These are phyloP conservation scores for Phytophthora nicotianae DNA, from an alignment of 352 stramenopile genomes.

Conservation along the genomic window DNA sequence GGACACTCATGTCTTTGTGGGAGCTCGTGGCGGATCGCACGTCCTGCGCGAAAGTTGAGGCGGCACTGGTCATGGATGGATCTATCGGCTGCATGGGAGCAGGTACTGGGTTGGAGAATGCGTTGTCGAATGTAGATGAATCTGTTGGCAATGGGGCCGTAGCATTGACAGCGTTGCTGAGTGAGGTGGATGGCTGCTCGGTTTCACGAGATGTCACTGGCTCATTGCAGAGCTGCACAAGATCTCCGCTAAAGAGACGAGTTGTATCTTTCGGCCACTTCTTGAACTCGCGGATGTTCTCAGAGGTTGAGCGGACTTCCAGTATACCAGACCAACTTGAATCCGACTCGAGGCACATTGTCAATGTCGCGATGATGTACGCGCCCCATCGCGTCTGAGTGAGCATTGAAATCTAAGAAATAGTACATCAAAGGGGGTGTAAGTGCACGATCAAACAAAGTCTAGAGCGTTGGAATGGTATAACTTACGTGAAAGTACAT, in stretches of 20 bases:
- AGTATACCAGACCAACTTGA: slow-evolving; percentile 43
- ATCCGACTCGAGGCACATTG: slow-evolving; percentile 33
- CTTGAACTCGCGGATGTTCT: slow-evolving; percentile 50
- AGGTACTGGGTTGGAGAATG: neutral
- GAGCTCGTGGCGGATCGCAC: slow-evolving; percentile 26
- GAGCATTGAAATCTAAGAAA: slow-evolving; percentile 53
- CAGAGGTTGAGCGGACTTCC: slow-evolving; percentile 57
- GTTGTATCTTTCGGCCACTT: slow-evolving; percentile 44
- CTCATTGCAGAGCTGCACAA: slow-evolving; percentile 27
- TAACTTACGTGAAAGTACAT: slow-evolving; percentile 62
- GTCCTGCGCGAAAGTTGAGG: slow-evolving; percentile 15
- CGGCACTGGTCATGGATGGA: neutral
- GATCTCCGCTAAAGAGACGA: slow-evolving; percentile 43
- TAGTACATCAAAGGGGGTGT: slow-evolving; percentile 2
- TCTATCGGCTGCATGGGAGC: slow-evolving; percentile 12
- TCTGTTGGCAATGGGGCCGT: neutral
- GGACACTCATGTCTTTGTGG: slow-evolving; percentile 23
- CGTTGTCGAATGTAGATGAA: neutral
- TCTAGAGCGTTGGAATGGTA: neutral
- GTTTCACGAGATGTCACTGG: neutral
- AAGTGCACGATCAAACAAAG: neutral
- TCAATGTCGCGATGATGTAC: slow-evolving; percentile 52
- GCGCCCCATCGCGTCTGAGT: slow-evolving; percentile 73
- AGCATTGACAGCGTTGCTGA: slow-evolving; percentile 1
- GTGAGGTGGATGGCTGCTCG: neutral